These are phyloP conservation scores for Solanum chacoense DNA, from an alignment of 305 asterid genomes.

Conservation along the genomic window DNA sequence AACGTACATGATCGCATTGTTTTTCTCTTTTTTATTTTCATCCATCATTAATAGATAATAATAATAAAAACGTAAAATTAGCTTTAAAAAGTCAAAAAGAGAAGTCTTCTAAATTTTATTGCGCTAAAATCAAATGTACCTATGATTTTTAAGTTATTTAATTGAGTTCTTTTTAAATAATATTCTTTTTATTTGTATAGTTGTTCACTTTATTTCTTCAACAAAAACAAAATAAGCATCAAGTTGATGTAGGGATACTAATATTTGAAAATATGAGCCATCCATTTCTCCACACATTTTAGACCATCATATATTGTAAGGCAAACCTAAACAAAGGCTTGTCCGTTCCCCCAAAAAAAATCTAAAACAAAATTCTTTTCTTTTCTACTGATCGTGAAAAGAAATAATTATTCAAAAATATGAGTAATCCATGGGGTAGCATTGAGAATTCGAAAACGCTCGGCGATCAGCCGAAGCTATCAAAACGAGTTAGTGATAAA, in stretches of 20 bases:
- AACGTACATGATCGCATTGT: neutral
- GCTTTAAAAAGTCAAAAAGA: neutral
- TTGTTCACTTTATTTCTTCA: neutral
- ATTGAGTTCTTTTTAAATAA: neutral
- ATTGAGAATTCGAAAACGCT: slow-evolving; percentile 12
- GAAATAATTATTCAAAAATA: neutral
- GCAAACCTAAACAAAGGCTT: neutral
- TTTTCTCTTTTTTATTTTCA: neutral
- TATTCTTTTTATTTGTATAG: neutral
- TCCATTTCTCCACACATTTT: neutral
- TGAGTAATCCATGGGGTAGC: slow-evolving; percentile 24
- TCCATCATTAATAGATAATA: neutral
- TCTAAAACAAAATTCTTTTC: neutral
- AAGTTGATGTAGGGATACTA: neutral
- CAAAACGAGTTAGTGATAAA: slow-evolving; percentile 31
- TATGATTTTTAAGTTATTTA: neutral
- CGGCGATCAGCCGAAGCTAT: slow-evolving; percentile 25
- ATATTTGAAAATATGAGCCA: neutral
- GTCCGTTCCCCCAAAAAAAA: neutral
- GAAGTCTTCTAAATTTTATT: no score
- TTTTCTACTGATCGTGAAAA: neutral
- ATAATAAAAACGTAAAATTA: no score
- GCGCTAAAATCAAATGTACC: neutral
- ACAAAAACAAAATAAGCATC: neutral
- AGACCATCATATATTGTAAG: neutral